Evolutionary conservation across 179 eudicot genomes (phyloP).

Genomic region (Beta corolliflora): DNA sequence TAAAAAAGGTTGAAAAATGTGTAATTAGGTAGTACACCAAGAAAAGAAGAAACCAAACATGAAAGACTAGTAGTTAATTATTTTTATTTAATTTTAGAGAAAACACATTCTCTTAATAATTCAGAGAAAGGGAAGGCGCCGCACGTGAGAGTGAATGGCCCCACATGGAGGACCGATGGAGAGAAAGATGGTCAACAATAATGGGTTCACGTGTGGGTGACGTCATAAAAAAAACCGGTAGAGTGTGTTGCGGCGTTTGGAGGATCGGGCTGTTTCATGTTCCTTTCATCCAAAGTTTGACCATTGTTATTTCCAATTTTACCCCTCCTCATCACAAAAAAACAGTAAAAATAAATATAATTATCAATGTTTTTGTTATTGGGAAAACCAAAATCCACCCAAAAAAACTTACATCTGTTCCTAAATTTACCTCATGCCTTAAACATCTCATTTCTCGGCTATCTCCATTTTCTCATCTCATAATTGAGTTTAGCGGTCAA

Average conservation of each 20-base stretch:
- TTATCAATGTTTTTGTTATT: not conserved
- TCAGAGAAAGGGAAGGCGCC: conserved; percentile 1
- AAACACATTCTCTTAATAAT: conserved; percentile 7
- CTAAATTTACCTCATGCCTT: no score
- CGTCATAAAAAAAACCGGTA: conserved; percentile 15
- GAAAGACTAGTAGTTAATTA: not conserved
- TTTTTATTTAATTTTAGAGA: not conserved
- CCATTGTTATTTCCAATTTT: not conserved
- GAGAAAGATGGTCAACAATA: conserved; percentile 23
- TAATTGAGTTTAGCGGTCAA: no score
- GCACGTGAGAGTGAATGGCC: conserved; percentile 28
- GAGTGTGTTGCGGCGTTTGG: conserved; percentile 34
- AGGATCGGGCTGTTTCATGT: conserved; percentile 29
- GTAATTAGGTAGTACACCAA: not conserved
- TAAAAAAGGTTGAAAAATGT: not conserved
- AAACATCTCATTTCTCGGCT: no score
- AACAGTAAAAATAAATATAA: not conserved
- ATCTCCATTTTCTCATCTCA: no score
- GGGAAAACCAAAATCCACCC: not conserved
- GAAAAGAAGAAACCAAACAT: not conserved
- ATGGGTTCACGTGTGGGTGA: conserved; percentile 33
- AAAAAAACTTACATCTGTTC: no score
- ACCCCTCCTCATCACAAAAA: not conserved
- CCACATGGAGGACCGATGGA: conserved; percentile 14
- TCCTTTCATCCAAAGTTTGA: conserved; percentile 24